A percentile compares a stretch with the other conserved stretches of the same genome.
These are phyloP conservation scores for Radiomyces spectabilis DNA, from an alignment of 192 early-diverging fungal species.

Conservation along the genomic window DNA sequence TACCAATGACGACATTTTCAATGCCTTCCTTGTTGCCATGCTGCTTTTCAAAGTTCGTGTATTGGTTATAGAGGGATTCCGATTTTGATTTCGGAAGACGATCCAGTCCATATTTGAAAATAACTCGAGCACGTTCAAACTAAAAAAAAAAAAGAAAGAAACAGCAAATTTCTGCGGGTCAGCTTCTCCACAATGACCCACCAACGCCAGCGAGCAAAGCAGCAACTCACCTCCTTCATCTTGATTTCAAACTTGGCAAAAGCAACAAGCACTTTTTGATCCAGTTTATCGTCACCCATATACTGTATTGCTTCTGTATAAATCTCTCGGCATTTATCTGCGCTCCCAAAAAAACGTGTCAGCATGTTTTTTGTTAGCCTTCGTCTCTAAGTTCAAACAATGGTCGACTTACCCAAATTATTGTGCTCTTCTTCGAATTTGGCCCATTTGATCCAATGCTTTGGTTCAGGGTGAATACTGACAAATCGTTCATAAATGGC, in stretches of 20 bases:
- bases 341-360: background rate
- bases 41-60: conserved; percentile 96
- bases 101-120: conserved; percentile 93
- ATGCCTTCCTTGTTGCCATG: conserved; percentile 82
- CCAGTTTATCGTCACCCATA: conserved; percentile 84
- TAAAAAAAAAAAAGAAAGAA: conserved; percentile 11
- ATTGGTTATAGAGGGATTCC: conserved; percentile 88
- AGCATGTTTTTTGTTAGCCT: no score
- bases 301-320: conserved; percentile 82
- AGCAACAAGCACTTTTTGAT: conserved; percentile 90
- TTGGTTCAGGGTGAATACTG: conserved; percentile 80
- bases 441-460: conserved; percentile 95
- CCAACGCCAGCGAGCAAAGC: background rate
- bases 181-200: background rate
- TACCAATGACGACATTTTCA: conserved; percentile 84
- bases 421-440: conserved; percentile 89
- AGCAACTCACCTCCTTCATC: conserved; percentile 60
- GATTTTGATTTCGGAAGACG: conserved; percentile 74
- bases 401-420: conserved; percentile 53
- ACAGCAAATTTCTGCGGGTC: background rate
- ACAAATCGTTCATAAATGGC: conserved; percentile 83
- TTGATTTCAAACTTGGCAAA: conserved; percentile 96
- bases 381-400: no score
- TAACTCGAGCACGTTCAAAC: conserved; percentile 85
- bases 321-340: conserved; percentile 77